These are phyloP conservation scores for Lotmaria passim DNA, from an alignment of 208 protist genomes.

Conservation along the genomic window DNA sequence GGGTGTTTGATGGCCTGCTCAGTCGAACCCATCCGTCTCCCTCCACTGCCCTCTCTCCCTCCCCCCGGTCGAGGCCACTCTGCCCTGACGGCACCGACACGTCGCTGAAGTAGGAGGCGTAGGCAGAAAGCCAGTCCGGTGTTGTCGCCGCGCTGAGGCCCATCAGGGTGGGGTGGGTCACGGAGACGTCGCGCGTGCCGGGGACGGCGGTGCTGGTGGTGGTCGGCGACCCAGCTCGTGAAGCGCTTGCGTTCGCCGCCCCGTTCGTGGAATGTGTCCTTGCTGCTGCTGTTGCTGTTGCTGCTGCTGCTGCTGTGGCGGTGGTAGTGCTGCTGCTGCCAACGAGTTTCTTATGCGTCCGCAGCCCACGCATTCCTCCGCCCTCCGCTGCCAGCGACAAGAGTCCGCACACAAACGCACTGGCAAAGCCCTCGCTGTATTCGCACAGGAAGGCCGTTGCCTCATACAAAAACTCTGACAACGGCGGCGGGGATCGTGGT, in stretches of 20 bases:
- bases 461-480: conserved; percentile 27
- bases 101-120: conserved; percentile 23
- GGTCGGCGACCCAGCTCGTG: background rate
- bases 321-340: background rate
- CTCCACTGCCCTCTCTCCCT: background rate
- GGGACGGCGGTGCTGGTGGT: background rate
- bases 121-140: conserved; percentile 30
- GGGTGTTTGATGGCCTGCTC: background rate
- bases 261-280: background rate
- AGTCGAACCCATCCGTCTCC: conserved; percentile 2
- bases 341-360: background rate
- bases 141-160: background rate
- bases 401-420: conserved; percentile 51
- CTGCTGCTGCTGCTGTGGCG: background rate
- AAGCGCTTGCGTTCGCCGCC: background rate
- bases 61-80: background rate
- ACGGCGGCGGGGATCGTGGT: background rate
- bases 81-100: background rate
- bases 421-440: conserved; percentile 62
- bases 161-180: background rate
- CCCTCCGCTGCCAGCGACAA: conserved; percentile 35
- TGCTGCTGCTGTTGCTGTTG: conserved; percentile 3
- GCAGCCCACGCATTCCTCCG: background rate
- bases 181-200: background rate
- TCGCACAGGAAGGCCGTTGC: conserved; percentile 18